phyloP scores from a whole-genome alignment of 495 filamentous ascomycete species.

The Parmelia sp. region DNA sequence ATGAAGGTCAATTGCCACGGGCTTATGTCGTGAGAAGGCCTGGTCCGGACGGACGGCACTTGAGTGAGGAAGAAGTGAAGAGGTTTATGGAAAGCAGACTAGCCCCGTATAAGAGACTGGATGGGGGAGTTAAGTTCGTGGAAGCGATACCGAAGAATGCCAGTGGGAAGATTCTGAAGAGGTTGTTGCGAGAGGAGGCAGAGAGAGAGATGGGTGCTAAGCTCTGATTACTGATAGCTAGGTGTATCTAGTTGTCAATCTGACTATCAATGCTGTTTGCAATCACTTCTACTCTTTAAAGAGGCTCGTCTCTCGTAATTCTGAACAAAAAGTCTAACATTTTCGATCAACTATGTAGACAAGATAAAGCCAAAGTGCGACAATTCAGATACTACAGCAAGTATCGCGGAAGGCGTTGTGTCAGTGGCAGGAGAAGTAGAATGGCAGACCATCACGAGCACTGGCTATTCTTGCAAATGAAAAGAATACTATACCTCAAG shows the following conservation, averaged over 20 bases:
- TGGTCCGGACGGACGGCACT: constrained; percentile 27
- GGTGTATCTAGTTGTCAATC: neutral
- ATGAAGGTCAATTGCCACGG: constrained; percentile 59
- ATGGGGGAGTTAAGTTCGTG: constrained; percentile 61
- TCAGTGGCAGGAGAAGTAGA: too few species aligned
- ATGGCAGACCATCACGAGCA: too few species aligned
- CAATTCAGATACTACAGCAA: too few species aligned
- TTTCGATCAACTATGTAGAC: too few species aligned
- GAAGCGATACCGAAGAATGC: constrained; percentile 67
- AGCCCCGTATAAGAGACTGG: constrained; percentile 58
- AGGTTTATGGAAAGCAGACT: constrained; percentile 56
- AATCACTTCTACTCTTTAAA: neutral
- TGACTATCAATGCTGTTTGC: neutral
- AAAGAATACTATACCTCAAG: too few species aligned
- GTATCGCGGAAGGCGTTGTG: too few species aligned
- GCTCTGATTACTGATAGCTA: neutral
- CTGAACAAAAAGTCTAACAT: too few species aligned
- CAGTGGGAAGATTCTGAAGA: constrained; percentile 71
- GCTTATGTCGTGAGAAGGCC: constrained; percentile 60
- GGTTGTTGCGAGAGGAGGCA: constrained; percentile 47
- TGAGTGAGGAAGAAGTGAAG: constrained; percentile 52
- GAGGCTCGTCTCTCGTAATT: too few species aligned
- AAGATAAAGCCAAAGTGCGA: too few species aligned
- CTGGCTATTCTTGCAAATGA: too few species aligned
- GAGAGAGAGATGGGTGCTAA: constrained; percentile 8